A percentile compares a stretch with the other conserved stretches of the same genome.
These are phyloP conservation scores for Teunomyces atbi DNA, from an alignment of 805 yeast genomes.

Conservation along the genomic window DNA sequence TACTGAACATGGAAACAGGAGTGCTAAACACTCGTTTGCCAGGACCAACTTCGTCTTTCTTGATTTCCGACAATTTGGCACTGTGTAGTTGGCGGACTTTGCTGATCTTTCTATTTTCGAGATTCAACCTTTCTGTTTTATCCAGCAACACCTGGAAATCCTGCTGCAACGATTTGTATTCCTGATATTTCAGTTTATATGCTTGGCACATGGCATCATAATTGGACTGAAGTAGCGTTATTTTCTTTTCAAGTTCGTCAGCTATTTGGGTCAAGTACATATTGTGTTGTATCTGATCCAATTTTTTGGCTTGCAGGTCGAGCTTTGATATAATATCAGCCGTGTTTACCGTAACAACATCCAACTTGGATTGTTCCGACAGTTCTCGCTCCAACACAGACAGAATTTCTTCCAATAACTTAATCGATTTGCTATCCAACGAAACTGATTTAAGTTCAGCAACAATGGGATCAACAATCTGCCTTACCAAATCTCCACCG, in stretches of 20 bases:
- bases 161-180: slow-evolving; percentile 19
- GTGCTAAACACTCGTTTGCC: slow-evolving; percentile 29
- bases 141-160: slow-evolving; percentile 19
- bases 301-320: neutral
- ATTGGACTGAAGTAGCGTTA: slow-evolving; percentile 1
- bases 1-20: slow-evolving; percentile 11
- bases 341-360: slow-evolving; percentile 1
- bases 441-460: slow-evolving; percentile 25
- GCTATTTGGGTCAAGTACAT: neutral
- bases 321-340: neutral
- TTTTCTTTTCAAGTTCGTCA: slow-evolving; percentile 3
- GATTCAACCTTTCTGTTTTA: slow-evolving; percentile 11
- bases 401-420: slow-evolving; percentile 15
- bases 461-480: slow-evolving; percentile 26
- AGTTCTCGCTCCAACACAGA: neutral
- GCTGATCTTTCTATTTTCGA: slow-evolving; percentile 8
- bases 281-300: neutral
- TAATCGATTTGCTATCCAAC: slow-evolving; percentile 17
- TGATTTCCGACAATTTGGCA: slow-evolving; percentile 15
- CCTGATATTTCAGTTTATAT: slow-evolving; percentile 24
- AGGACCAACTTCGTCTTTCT: neutral
- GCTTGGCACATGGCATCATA: slow-evolving; percentile 18
- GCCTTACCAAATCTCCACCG: slow-evolving; percentile 12
- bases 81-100: slow-evolving; percentile 25
- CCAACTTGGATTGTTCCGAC: slow-evolving; percentile 4